These are phyloP conservation scores for Ganoderma boninense DNA, from an alignment of 1,284 basidiomycete species.

Conservation along the genomic window DNA sequence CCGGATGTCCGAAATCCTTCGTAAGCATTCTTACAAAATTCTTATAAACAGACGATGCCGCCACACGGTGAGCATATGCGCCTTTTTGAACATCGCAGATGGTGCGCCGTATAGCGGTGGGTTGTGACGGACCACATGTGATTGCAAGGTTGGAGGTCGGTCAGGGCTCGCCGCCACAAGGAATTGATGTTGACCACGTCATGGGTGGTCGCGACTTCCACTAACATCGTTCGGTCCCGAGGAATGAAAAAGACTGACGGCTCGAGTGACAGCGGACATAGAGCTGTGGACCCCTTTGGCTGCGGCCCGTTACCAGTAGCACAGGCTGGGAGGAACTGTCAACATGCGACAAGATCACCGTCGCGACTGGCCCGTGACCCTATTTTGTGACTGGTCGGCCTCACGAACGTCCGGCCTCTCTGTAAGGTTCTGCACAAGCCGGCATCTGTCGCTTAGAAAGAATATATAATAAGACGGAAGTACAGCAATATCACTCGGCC, in stretches of 20 bases:
- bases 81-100: background rate
- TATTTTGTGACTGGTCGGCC: too few species aligned
- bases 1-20: background rate
- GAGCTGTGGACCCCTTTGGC: background rate
- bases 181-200: background rate
- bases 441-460: background rate
- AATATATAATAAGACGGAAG: background rate
- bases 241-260: background rate
- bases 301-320: background rate
- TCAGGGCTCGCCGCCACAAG: background rate
- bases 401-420: background rate
- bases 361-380: background rate
- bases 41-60: background rate
- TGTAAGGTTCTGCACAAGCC: background rate
- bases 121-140: background rate
- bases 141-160: background rate
- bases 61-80: background rate
- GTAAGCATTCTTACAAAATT: background rate
- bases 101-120: background rate
- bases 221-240: background rate
- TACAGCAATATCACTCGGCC: conserved; percentile 29
- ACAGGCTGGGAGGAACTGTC: background rate
- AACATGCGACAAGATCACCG: background rate
- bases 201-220: too few species aligned
- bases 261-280: background rate